Percentiles rank a stretch among this genome's conserved stretches.
Evolutionary conservation across 2,329 filamentous ascomycete species (phyloP).

Genomic region (Incumbomyces lentus): DNA sequence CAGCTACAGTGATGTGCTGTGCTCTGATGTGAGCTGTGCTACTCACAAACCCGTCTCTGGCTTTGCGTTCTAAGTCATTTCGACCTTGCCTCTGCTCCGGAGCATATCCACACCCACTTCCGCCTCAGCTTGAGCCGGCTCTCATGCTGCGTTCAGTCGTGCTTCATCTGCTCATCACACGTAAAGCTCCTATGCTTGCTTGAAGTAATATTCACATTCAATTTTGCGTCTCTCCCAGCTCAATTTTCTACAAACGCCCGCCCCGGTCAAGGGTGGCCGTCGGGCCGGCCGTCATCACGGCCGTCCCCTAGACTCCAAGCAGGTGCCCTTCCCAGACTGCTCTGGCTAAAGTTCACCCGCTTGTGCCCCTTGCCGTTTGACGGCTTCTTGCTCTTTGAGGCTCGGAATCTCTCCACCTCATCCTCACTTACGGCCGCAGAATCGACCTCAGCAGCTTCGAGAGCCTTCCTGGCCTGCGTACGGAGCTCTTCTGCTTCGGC

Average conservation of each 20-base stretch:
- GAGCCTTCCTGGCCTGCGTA: slow-evolving; percentile 33
- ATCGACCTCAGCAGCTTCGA: slow-evolving; percentile 31
- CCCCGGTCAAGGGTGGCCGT: slow-evolving; percentile 2
- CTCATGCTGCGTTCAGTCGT: too few relatives aligned
- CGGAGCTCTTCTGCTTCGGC: slow-evolving; percentile 45
- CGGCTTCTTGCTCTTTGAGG: slow-evolving; percentile 4
- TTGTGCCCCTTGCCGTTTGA: slow-evolving; percentile 11
- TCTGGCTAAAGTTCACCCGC: slow-evolving; percentile 20
- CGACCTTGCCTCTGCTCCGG: too few relatives aligned
- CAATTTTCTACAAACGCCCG: not conserved
- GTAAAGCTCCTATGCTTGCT: too few relatives aligned
- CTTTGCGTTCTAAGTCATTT: too few relatives aligned
- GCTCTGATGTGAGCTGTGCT: too few relatives aligned
- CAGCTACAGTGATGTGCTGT: too few relatives aligned
- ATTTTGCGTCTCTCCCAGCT: not conserved
- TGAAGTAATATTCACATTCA: too few relatives aligned
- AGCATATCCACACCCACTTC: too few relatives aligned
- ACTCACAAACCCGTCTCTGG: too few relatives aligned
- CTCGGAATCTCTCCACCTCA: slow-evolving; percentile 23
- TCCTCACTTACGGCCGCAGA: slow-evolving; percentile 41
- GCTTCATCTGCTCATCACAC: too few relatives aligned
- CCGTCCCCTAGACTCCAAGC: slow-evolving; percentile 6
- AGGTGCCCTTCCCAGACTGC: slow-evolving; percentile 11
- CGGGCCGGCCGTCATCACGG: slow-evolving; percentile 9
- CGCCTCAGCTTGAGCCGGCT: not conserved